phyloP scores from a whole-genome alignment of 2,329 filamentous ascomycete genomes.

The Pseudogymnoascus sp. region DNA sequence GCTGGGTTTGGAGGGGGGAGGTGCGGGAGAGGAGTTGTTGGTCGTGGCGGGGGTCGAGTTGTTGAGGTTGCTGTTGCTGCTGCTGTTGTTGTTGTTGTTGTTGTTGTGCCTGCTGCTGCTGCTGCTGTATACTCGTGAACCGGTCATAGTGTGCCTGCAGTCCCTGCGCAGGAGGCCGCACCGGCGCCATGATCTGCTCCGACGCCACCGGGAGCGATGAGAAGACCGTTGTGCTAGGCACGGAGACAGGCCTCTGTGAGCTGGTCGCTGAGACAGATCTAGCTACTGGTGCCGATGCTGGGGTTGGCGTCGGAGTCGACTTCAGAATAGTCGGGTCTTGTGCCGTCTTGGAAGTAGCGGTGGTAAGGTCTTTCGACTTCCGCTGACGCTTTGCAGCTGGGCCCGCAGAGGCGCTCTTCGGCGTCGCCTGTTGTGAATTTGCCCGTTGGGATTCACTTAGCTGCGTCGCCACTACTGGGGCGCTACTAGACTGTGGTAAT shows the following conservation, averaged over 20 bases:
- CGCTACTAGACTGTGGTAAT: background rate
- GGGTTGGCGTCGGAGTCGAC: constrained; percentile 23
- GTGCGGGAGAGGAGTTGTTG: background rate
- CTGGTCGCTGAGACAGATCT: background rate
- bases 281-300: background rate
- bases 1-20: background rate
- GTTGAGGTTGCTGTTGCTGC: constrained; percentile 20
- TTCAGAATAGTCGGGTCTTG: constrained; percentile 17
- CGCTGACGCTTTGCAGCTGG: constrained; percentile 34
- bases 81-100: constrained; percentile 22
- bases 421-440: constrained; percentile 19
- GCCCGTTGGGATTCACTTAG: background rate
- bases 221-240: background rate
- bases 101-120: constrained; percentile 19
- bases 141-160: constrained; percentile 29
- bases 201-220: background rate
- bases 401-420: constrained; percentile 20
- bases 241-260: background rate
- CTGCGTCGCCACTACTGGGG: background rate
- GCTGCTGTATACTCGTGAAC: constrained; percentile 24
- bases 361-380: constrained; percentile 29
- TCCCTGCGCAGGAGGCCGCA: constrained; percentile 26
- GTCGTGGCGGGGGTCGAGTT: background rate
- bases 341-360: constrained; percentile 18
- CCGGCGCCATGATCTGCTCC: constrained; percentile 21